Base-by-base conservation (phyloP, 108 stramenopile genomes). In the Chaetoceros tenuissimus region DNA sequence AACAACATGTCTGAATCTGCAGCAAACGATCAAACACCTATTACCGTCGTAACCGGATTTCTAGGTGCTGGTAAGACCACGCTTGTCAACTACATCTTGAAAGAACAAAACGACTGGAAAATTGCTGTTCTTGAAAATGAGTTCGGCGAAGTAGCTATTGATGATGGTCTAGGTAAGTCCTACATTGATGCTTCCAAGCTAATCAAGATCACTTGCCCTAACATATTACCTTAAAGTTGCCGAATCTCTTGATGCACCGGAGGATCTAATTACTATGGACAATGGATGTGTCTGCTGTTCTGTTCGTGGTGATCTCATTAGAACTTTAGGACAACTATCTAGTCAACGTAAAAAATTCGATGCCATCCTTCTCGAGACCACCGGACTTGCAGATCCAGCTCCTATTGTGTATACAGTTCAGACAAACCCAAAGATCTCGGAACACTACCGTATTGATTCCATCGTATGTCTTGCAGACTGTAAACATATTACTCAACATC, bases 241-340 rank as follows among this genome's bases (percentile, higher is more conserved):
- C 47, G 90, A 92, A 65, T 86, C 86, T 24, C 67, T 96, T 58
- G 94, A 91, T 57, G 76, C 86, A 1, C 88, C 89, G 28, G 94
- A 98, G 68, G 98, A 99, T 65, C 72, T 99, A 46, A 89, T 99
- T 50, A 94, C 92, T 51, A 97, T 99, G 97, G 96, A 97, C 74
- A 99, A 99, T 72, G 98, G 98, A 21, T 99, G 98, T 63, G 96
- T 98, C 45, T 99, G 98, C 78, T 99, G 98, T 75, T 94, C 95
- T 22, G 92, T 98, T 17, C 79, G 98, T 17, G 97, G 97, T 3
- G 98, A 99, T 66, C 85, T 99, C 40, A 94, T 99, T 27, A 83
- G 94, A 47, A 96, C 96, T 7, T 70, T 97, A 21, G 89, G 90
- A 45, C 85, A 92, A 53, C 68, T 97, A 18, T 64, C 85, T 64